A percentile compares a stretch with the other conserved stretches of the same genome.
phyloP scores from a whole-genome alignment of 2,329 filamentous ascomycete species.

The Volutella citrinella region DNA sequence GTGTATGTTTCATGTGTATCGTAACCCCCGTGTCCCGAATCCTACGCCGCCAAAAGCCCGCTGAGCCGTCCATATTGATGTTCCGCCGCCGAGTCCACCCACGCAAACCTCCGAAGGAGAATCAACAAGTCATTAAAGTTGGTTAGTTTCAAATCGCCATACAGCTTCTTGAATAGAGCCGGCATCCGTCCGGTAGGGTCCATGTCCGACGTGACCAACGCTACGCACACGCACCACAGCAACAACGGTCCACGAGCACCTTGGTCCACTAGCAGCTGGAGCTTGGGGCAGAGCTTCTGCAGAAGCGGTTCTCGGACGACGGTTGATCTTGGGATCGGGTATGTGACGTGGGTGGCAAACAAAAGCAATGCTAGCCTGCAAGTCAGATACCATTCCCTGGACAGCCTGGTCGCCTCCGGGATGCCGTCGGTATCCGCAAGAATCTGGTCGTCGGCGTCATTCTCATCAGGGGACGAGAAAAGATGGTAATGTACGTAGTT shows the following conservation, averaged over 20 bases:
- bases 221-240: conserved; percentile 4
- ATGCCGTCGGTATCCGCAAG: background rate
- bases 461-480: conserved; percentile 6
- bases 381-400: conserved; percentile 4
- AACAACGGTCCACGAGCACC: background rate
- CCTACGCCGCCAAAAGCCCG: too few species aligned
- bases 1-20: too few species aligned
- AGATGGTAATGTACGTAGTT: conserved; percentile 8
- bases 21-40: too few species aligned
- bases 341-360: conserved; percentile 8
- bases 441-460: conserved; percentile 3
- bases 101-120: conserved; percentile 8
- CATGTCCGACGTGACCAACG: conserved; percentile 1
- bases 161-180: conserved; percentile 1
- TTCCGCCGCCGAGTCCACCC: conserved; percentile 5
- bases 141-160: background rate
- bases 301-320: conserved; percentile 5
- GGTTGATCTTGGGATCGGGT: conserved; percentile 9
- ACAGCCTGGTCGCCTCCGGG: background rate
- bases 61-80: too few species aligned
- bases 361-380: conserved; percentile 7
- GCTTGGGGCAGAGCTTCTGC: conserved; percentile 1
- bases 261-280: conserved; percentile 2
- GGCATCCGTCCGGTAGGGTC: background rate
- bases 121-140: conserved; percentile 5